Evolutionary conservation across 2,329 filamentous ascomycete species (phyloP), one percentile per base, ranked within the genome.

Genomic region (Parastagonospora nodorum): DNA sequence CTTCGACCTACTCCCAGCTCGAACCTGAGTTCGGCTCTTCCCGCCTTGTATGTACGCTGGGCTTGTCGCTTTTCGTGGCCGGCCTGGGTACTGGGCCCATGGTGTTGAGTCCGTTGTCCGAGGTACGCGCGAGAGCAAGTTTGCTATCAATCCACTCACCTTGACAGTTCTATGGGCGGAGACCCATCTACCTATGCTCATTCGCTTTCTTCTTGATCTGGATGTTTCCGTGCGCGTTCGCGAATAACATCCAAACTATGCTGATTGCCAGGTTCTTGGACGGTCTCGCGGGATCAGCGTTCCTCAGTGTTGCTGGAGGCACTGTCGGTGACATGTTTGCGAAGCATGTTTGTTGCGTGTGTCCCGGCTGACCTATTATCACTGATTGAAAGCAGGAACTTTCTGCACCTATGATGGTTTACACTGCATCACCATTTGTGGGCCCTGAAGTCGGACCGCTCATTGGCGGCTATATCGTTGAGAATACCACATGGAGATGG

Each of bases 381-480:
- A 52, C 55, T 66, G 41, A 62, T 46, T 16, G 11, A 38, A 14
- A 41, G 14, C 45, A 72, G 69, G 81, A 90, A 57, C 83, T 96
- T 49, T 86, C 88, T 59, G 82, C 83, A 6, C 91, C 92, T 2
- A 96, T 96, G 92, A 87, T 91, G 75, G 77, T 96, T 12, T 95
- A 80, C 51, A 78, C 77, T 5, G 78, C 74, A 5, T 63, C 64
- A 16, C 75, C 75, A 16, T 91, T 62, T 81, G 64, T 83, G 8
- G 74, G 82, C 1, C 83, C 83, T 5, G 80, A 83, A 50, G 45
- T 85, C 8, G 83, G 82, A 0, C 83, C 83, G 8, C 65, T 85
- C 45, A 69, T 89, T 14, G 90, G 90, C 8, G 91, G 90, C 7
- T 92, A 95, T 71, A 91, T 96, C 71, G 93, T 93, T 70, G 84